Evolutionary conservation across 768 basidiomycete genomes (phyloP).

Genomic region (Tricholoma flavovirens): DNA sequence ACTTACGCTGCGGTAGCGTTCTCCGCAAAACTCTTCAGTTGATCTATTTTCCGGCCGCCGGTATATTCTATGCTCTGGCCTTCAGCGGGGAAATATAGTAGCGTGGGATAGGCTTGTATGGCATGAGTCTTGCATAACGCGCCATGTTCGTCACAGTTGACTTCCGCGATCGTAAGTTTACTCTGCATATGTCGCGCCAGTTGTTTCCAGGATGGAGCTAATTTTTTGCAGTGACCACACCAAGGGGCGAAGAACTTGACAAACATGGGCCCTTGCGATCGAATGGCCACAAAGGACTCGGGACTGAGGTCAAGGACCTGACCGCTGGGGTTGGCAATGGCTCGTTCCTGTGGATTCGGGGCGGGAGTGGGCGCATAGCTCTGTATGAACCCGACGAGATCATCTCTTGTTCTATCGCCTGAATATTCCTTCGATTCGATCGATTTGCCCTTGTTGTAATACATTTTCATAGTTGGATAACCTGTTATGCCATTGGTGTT

Average conservation of each 20-base stretch:
- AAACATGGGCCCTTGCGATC: constrained; percentile 42
- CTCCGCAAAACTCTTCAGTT: constrained; percentile 67
- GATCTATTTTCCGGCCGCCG: constrained; percentile 64
- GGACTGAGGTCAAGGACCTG: constrained; percentile 31
- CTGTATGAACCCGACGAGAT: constrained; percentile 52
- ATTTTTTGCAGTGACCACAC: constrained; percentile 96
- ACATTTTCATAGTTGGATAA: constrained; percentile 77
- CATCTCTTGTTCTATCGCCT: constrained; percentile 46
- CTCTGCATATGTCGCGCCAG: constrained; percentile 67
- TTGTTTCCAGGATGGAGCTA: constrained; percentile 76
- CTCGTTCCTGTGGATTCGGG: constrained; percentile 13
- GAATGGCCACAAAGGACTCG: constrained; percentile 32
- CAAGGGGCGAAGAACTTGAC: constrained; percentile 86
- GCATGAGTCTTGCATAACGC: constrained; percentile 60
- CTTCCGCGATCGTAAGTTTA: constrained; percentile 73
- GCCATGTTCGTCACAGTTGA: constrained; percentile 80
- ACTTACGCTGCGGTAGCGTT: constrained; percentile 71
- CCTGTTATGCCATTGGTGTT: constrained; percentile 56
- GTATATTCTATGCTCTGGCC: constrained; percentile 67
- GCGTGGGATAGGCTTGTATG: constrained; percentile 79
- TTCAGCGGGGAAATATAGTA: constrained; percentile 59
- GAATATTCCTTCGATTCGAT: constrained; percentile 54
- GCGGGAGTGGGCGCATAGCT: constrained; percentile 26
- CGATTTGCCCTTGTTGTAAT: constrained; percentile 55
- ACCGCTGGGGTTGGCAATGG: constrained; percentile 30